Percentiles rank a stretch among this genome's conserved stretches.
These are phyloP conservation scores for Pythium utonaiense DNA, from an alignment of 352 stramenopile species.

Conservation along the genomic window DNA sequence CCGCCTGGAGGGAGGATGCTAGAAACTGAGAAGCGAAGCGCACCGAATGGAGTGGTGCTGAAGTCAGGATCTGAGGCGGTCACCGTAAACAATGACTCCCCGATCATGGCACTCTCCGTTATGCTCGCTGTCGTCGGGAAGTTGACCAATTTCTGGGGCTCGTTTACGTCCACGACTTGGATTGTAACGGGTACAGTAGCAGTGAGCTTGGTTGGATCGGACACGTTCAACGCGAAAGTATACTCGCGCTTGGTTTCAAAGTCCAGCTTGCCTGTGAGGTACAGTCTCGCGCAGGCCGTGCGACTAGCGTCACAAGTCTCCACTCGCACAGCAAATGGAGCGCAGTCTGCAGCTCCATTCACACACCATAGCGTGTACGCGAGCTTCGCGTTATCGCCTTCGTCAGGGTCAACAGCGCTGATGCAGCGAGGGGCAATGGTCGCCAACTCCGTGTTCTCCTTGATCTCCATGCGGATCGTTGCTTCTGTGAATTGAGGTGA, in stretches of 20 bases:
- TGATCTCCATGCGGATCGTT: constrained; percentile 28
- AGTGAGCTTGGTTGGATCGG: constrained; percentile 27
- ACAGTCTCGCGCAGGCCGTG: constrained; percentile 34
- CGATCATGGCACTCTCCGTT: constrained; percentile 28
- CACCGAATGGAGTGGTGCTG: constrained; percentile 25
- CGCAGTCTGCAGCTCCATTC: constrained; percentile 26
- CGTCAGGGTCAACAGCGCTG: constrained; percentile 36
- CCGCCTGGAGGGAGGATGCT: constrained; percentile 29
- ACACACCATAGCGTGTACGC: constrained; percentile 39
- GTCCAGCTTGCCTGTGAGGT: constrained; percentile 33
- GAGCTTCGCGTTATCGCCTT: constrained; percentile 33
- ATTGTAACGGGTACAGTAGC: constrained; percentile 26
- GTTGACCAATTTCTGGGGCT: constrained; percentile 33
- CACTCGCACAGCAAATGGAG: constrained; percentile 31
- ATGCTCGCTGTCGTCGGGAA: constrained; percentile 29
- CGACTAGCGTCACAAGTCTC: constrained; percentile 39
- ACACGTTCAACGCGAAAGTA: constrained; percentile 31
- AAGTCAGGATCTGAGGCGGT: constrained; percentile 38
- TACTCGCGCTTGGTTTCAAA: constrained; percentile 41
- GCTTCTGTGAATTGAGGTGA: constrained; percentile 36
- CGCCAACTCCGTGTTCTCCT: constrained; percentile 29
- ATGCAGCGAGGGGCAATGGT: constrained; percentile 33
- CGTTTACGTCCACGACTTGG: constrained; percentile 50
- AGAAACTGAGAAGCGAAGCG: constrained; percentile 33
- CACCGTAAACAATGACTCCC: constrained; percentile 29